Conservation (phyloP, 495 filamentous ascomycete genomes). For the Penicillium desertorum region DNA sequence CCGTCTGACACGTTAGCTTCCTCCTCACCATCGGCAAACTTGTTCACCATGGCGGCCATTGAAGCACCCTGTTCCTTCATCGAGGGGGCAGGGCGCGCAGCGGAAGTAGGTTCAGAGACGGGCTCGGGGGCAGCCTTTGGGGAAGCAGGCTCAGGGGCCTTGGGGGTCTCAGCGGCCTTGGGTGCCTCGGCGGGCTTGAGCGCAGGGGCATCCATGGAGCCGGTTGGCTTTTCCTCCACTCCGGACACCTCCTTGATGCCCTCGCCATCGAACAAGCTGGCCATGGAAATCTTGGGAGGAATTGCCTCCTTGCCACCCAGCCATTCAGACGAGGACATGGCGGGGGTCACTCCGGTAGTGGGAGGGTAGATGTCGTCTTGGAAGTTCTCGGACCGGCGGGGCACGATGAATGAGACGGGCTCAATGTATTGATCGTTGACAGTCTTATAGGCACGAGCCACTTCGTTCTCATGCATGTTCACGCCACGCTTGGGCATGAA, state of each 20-base stretch:
- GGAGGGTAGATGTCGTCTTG: constrained; percentile 97
- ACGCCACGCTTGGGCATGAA: constrained; percentile 95
- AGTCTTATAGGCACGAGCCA: constrained; percentile 94
- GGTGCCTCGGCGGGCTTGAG: constrained; percentile 28
- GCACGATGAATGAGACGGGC: constrained; percentile 95
- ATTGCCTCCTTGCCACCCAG: constrained; percentile 77
- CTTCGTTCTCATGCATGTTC: constrained; percentile 94
- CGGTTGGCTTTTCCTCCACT: constrained; percentile 63
- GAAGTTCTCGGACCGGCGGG: constrained; percentile 92
- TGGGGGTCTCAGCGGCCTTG: constrained; percentile 46
- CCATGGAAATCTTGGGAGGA: constrained; percentile 88
- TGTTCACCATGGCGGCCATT: constrained; percentile 78
- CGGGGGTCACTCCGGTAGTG: constrained; percentile 70
- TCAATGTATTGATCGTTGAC: constrained; percentile 93
- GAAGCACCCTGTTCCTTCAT: constrained; percentile 82
- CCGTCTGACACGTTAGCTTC: constrained; percentile 57
- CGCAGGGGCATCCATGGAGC: constrained; percentile 40
- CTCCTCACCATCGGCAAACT: constrained; percentile 75
- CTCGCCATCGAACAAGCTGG: constrained; percentile 82
- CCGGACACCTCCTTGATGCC: constrained; percentile 69
- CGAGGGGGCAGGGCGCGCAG: constrained; percentile 58
- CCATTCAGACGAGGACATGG: constrained; percentile 80
- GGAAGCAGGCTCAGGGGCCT: constrained; percentile 34
- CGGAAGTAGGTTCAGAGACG: constrained; percentile 38
- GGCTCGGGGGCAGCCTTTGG: constrained; percentile 36